These are phyloP conservation scores for Xylariaceae sp. DNA, from an alignment of 2,329 filamentous ascomycete species.

Conservation along the genomic window DNA sequence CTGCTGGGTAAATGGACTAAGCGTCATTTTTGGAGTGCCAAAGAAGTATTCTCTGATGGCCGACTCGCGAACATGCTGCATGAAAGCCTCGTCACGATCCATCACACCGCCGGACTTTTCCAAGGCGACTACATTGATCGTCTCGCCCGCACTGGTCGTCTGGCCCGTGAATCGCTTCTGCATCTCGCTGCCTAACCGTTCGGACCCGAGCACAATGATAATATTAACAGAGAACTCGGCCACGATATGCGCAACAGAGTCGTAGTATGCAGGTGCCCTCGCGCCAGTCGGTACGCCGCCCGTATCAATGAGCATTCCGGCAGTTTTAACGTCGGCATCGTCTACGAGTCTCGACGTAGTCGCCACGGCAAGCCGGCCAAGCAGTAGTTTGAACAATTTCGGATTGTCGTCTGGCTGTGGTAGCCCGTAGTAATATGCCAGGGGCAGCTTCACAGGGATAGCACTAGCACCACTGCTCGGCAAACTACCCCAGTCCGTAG, in stretches of 20 bases:
- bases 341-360: constrained; percentile 72
- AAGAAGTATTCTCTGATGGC: constrained; percentile 94
- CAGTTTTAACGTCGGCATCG: constrained; percentile 62
- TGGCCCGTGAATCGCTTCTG: constrained; percentile 58
- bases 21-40: constrained; percentile 66
- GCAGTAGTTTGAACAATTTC: constrained; percentile 65
- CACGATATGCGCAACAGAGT: constrained; percentile 72
- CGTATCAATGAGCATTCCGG: constrained; percentile 83
- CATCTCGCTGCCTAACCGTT: constrained; percentile 70
- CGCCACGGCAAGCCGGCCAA: constrained; percentile 71
- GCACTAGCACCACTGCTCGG: constrained; percentile 85
- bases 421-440: constrained; percentile 84
- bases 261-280: constrained; percentile 49
- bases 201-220: constrained; percentile 75
- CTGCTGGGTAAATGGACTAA: constrained; percentile 83
- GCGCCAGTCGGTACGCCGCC: constrained; percentile 55
- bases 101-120: constrained; percentile 83
- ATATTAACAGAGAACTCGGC: constrained; percentile 63
- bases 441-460: constrained; percentile 83
- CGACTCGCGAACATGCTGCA: constrained; percentile 67
- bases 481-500: constrained; percentile 77
- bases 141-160: constrained; percentile 55
- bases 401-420: constrained; percentile 66
- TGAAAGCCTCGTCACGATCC: constrained; percentile 65
- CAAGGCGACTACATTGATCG: constrained; percentile 69